Evolutionary conservation across 805 yeast species (phyloP).

Genomic region (Monosporozyma aerobia): DNA sequence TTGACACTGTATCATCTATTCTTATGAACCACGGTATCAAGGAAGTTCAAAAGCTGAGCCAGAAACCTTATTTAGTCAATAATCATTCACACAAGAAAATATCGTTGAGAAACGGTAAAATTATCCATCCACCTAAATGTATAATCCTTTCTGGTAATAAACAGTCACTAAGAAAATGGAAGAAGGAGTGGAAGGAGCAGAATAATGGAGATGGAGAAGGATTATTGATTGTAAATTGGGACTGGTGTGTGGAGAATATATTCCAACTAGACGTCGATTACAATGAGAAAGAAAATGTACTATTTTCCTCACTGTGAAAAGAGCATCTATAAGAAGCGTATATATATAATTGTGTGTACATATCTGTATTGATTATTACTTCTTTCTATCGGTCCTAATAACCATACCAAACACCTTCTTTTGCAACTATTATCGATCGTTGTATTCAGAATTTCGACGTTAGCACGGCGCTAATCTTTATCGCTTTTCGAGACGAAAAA

Average conservation of each 20-base stretch:
- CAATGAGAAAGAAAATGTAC: not conserved
- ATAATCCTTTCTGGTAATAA: slow-evolving; percentile 43
- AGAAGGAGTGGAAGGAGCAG: slow-evolving; percentile 6
- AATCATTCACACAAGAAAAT: not conserved
- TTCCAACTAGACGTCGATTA: slow-evolving; percentile 18
- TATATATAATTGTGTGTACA: not conserved
- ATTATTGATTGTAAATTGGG: slow-evolving; percentile 26
- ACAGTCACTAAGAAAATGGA: slow-evolving; percentile 21
- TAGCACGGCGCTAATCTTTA: not conserved
- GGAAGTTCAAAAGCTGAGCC: slow-evolving; percentile 18
- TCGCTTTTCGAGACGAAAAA: too few relatives aligned
- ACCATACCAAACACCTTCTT: too few relatives aligned
- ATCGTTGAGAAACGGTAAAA: not conserved
- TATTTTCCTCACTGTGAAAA: slow-evolving; percentile 3
- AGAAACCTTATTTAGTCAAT: slow-evolving; percentile 31
- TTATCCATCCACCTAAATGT: slow-evolving; percentile 13
- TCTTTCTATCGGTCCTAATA: not conserved
- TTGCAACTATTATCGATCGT: too few relatives aligned
- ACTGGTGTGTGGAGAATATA: slow-evolving; percentile 28
- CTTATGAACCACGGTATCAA: slow-evolving; percentile 23
- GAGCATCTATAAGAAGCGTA: not conserved
- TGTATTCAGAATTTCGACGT: not conserved
- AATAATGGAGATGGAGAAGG: slow-evolving; percentile 2
- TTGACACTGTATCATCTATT: slow-evolving; percentile 19
- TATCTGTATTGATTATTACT: not conserved